phyloP scores from a whole-genome alignment of 345 rosid species.

The Brassica juncea region DNA sequence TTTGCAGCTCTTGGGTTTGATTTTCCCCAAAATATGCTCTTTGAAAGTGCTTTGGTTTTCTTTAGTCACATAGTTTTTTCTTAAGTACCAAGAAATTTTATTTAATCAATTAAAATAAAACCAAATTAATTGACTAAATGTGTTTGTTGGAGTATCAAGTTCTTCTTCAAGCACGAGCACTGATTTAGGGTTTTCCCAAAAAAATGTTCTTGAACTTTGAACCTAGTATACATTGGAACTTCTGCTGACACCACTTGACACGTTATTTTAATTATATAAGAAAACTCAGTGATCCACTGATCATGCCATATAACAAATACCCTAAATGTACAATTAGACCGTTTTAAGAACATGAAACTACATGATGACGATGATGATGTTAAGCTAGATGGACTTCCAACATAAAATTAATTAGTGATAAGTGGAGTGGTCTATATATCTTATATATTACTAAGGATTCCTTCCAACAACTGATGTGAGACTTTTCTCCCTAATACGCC shows the following conservation, averaged over 20 bases:
- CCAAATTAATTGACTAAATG: not conserved
- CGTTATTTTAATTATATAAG: not conserved
- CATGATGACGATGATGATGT: not conserved
- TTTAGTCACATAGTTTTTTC: not conserved
- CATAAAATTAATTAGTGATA: too few relatives aligned
- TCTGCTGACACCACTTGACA: slow-evolving; percentile 23
- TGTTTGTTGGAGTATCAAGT: not conserved
- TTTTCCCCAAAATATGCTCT: slow-evolving; percentile 18
- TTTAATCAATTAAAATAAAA: not conserved
- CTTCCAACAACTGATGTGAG: too few relatives aligned
- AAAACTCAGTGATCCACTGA: not conserved
- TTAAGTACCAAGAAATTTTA: not conserved
- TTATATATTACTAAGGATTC: too few relatives aligned
- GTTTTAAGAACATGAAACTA: not conserved
- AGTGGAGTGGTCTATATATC: too few relatives aligned
- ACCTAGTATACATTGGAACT: slow-evolving; percentile 35
- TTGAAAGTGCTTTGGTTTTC: slow-evolving; percentile 1
- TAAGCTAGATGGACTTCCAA: too few relatives aligned
- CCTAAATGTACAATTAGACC: not conserved
- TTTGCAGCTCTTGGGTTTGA: not conserved
- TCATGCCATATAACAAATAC: not conserved
- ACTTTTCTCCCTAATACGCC: too few relatives aligned
- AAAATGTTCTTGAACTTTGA: slow-evolving; percentile 14
- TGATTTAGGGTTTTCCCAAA: slow-evolving; percentile 19
- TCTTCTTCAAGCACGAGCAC: slow-evolving; percentile 5